Evolutionary conservation across 2,329 filamentous ascomycete species (phyloP).

Genomic region (Curvularia spicifera): DNA sequence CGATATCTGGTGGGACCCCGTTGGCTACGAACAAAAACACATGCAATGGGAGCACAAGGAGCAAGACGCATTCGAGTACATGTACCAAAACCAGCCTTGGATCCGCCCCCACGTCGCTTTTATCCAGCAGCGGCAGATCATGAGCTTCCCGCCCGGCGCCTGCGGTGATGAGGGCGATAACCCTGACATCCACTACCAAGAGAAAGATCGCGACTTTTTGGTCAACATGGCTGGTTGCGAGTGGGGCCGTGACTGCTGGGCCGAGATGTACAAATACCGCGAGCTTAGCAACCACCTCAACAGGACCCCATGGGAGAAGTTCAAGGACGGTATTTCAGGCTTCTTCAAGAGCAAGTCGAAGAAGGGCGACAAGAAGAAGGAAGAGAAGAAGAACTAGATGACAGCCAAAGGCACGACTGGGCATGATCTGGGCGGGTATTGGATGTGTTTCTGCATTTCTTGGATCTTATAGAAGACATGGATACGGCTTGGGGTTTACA

Average conservation of each 20-base stretch:
- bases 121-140: slow-evolving; percentile 88
- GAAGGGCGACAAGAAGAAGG: slow-evolving; percentile 31
- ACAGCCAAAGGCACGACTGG: neutral
- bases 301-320: slow-evolving; percentile 77
- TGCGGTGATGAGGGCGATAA: slow-evolving; percentile 81
- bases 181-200: slow-evolving; percentile 80
- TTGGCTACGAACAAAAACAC: slow-evolving; percentile 96
- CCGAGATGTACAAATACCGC: slow-evolving; percentile 95
- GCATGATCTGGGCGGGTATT: slow-evolving; percentile 3
- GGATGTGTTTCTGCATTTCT: slow-evolving; percentile 15
- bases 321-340: slow-evolving; percentile 56
- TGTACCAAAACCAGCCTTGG: slow-evolving; percentile 93
- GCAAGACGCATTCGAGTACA: slow-evolving; percentile 90
- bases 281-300: slow-evolving; percentile 91
- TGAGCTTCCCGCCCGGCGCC: slow-evolving; percentile 89
- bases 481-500: slow-evolving; percentile 18
- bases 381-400: slow-evolving; percentile 25
- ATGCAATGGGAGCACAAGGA: slow-evolving; percentile 99
- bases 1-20: slow-evolving; percentile 98
- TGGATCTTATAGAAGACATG: slow-evolving; percentile 16
- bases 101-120: slow-evolving; percentile 87
- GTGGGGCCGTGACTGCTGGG: slow-evolving; percentile 97
- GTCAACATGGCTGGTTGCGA: slow-evolving; percentile 99
- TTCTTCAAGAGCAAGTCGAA: slow-evolving; percentile 42
- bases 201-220: slow-evolving; percentile 85